Base-by-base conservation (phyloP, 1,284 basidiomycete genomes). In the Tausonia pullulans region DNA sequence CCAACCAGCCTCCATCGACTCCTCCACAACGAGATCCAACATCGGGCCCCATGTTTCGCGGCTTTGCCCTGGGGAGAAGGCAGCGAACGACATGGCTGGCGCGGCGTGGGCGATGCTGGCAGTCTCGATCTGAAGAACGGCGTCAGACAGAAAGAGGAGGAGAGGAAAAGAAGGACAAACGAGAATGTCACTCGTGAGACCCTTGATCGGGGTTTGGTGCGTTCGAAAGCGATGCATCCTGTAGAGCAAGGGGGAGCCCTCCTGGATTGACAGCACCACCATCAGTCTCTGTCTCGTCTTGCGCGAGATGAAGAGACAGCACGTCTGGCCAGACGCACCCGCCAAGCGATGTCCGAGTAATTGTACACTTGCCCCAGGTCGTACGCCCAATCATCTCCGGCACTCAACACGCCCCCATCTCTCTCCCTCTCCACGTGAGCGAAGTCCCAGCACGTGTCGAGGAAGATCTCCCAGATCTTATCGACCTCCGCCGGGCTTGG, bases 131-230 rank as follows among this genome's bases (percentile, higher is more conserved):
- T 88, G 71, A 11, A 69, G 70, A 60, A 52, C 52, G 44, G 13
- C 5, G 40, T 16, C 11, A 41, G 16, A 40, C 5, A 44, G 11
- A 57, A 40, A 60, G 8, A 44, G 5, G 44, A 58, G 43, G 16
- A 53, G 41, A 14, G 3, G 43, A 11, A 39, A 44, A 39, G 5
- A 5, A 14, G 9, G 52, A 69, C 84, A 69, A 70, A 90, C 87
- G 61, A 90, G 76, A 14, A 93, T 86, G 69, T 92, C 88, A 0
- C 88, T 80, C 0, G 88, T 91, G 2, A 92, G 76, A 0, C 90
- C 90, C 72, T 89, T 89, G 68, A 92, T 81, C 0, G 88, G 84
- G 6, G 87, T 89, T 2, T 86, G 84, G 0, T 78, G 79, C 3
- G 85, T 85, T 52, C 87, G 81, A 71, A 92, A 86, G 11, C 89